A percentile compares a stretch with the other conserved stretches of the same genome.
Evolutionary conservation across 1,139 yeast genomes (phyloP).

Genomic region (Kurtzmaniella quercitrusa): DNA sequence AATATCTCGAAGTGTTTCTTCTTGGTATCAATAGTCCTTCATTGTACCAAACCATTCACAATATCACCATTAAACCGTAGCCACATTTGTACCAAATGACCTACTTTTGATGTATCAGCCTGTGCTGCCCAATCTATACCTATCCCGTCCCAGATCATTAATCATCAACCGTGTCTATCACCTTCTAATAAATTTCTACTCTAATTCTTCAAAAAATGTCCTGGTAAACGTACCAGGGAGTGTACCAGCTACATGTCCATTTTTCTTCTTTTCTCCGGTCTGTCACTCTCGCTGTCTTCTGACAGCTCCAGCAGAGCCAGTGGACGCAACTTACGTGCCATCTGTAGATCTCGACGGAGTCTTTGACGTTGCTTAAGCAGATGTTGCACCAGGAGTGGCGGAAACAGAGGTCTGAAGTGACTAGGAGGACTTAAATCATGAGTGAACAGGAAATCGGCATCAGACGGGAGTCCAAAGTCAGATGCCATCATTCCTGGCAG

Average conservation of each 20-base stretch:
- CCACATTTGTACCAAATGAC: no score
- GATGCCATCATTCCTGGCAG: neutral
- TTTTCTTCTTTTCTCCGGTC: constrained; percentile 6
- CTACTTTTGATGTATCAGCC: no score
- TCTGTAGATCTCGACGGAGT: constrained; percentile 9
- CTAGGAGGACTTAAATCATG: constrained; percentile 27
- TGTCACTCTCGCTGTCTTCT: constrained; percentile 11
- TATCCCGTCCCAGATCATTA: no score
- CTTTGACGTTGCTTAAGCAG: constrained; percentile 13
- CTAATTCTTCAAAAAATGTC: no score
- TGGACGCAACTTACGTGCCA: constrained; percentile 9
- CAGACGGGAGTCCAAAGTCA: neutral
- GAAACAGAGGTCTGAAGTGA: constrained; percentile 42
- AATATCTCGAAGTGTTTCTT: no score
- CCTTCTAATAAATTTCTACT: no score
- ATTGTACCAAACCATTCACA: no score
- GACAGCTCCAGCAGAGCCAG: constrained; percentile 6
- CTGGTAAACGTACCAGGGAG: no score
- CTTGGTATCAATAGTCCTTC: no score
- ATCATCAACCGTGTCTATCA: no score
- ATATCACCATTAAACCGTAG: no score
- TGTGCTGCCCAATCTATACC: no score
- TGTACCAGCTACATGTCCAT: neutral
- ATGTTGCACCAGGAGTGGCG: constrained; percentile 42
- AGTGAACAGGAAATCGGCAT: constrained; percentile 28